Evolutionary conservation across 352 stramenopile genomes (phyloP).

Genomic region (Phytophthora podocarpi): DNA sequence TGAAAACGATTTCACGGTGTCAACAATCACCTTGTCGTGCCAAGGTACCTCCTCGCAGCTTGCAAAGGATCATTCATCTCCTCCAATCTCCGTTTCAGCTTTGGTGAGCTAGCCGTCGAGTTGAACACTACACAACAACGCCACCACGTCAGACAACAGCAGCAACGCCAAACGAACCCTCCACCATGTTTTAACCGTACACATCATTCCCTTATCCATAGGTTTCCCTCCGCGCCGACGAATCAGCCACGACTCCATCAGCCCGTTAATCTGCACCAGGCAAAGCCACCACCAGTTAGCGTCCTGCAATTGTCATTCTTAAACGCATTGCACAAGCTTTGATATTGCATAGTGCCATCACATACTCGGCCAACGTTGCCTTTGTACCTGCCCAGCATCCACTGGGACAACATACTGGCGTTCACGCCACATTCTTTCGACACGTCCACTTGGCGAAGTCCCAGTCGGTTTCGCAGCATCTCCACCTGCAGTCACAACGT

Average conservation of each 20-base stretch:
- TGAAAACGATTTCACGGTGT: background rate
- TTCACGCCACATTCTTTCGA: slow-evolving; percentile 88
- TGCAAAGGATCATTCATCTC: slow-evolving; percentile 53
- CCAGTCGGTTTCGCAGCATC: slow-evolving; percentile 69
- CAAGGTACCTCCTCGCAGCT: slow-evolving; percentile 43
- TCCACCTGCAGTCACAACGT: slow-evolving; percentile 53
- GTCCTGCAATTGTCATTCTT: background rate
- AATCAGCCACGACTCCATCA: slow-evolving; percentile 88
- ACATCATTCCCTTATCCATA: slow-evolving; percentile 75
- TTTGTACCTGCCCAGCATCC: slow-evolving; percentile 88
- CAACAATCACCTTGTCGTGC: background rate
- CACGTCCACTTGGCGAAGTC: slow-evolving; percentile 81
- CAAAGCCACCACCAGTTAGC: slow-evolving; percentile 1
- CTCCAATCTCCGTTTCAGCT: slow-evolving; percentile 72
- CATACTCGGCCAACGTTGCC: slow-evolving; percentile 79
- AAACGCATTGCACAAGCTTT: background rate
- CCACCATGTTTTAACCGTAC: slow-evolving; percentile 27
- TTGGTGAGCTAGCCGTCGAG: slow-evolving; percentile 61
- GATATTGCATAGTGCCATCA: background rate
- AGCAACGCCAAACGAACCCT: background rate
- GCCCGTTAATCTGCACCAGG: slow-evolving; percentile 67
- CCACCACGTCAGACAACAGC: too few relatives aligned
- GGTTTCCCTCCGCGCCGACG: slow-evolving; percentile 79
- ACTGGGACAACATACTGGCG: slow-evolving; percentile 86
- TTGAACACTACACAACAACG: slow-evolving; percentile 41